Evolutionary conservation across 371 early-diverging fungal species (phyloP).

Genomic region (Nematocida major): DNA sequence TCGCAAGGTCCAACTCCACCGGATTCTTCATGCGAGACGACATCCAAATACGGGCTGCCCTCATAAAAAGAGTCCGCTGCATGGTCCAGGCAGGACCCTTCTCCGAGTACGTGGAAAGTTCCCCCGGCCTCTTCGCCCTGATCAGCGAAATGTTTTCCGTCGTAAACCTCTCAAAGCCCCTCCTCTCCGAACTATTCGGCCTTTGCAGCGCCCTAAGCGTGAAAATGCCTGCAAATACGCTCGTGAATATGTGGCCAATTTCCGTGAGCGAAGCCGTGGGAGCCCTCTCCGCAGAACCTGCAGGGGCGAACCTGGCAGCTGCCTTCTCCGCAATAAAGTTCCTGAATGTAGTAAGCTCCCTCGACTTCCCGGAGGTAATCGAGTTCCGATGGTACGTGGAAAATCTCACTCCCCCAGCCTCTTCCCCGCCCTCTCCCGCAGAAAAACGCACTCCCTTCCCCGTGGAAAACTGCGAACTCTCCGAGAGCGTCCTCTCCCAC

Average conservation of each 20-base stretch:
- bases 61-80: constrained; percentile 54
- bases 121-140: constrained; percentile 47
- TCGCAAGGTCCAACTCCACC: constrained; percentile 39
- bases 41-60: constrained; percentile 28
- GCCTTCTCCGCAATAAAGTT: constrained; percentile 32
- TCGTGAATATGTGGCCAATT: constrained; percentile 55
- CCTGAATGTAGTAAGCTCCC: constrained; percentile 49
- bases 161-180: not conserved
- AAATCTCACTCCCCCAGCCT: too few relatives aligned
- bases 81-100: constrained; percentile 50
- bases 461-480: too few relatives aligned
- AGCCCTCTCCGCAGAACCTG: not conserved
- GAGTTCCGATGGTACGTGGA: constrained; percentile 52
- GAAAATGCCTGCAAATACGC: constrained; percentile 46
- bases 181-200: constrained; percentile 41
- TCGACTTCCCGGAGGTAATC: constrained; percentile 38
- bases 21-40: constrained; percentile 56
- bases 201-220: constrained; percentile 48
- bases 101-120: constrained; percentile 34
- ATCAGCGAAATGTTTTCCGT: constrained; percentile 30
- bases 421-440: too few relatives aligned
- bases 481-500: too few relatives aligned
- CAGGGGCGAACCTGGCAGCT: not conserved
- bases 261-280: constrained; percentile 44
- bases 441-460: too few relatives aligned